These are phyloP conservation scores for Penicillium vulpinum DNA, from an alignment of 2,329 filamentous ascomycete genomes.

Conservation along the genomic window DNA sequence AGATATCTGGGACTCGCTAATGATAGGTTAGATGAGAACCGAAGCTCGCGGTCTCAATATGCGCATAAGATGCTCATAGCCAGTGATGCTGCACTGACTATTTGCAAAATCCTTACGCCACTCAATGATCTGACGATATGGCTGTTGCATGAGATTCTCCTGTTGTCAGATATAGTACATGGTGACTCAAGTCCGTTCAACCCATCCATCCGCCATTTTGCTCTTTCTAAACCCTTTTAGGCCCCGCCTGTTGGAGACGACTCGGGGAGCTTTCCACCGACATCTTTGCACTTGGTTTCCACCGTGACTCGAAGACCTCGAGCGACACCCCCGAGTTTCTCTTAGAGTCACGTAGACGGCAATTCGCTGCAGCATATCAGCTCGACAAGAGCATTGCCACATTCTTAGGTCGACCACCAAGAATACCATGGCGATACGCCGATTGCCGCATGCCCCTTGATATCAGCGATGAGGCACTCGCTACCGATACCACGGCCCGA, in stretches of 20 bases:
- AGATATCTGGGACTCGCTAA: conserved; percentile 23
- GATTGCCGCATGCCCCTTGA: conserved; percentile 28
- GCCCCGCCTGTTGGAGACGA: conserved; percentile 26
- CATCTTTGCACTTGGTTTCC: conserved; percentile 30
- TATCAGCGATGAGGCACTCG: conserved; percentile 24
- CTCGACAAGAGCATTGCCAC: conserved; percentile 33
- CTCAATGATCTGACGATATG: conserved; percentile 41
- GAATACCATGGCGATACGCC: conserved; percentile 25
- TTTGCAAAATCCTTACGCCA: conserved; percentile 40
- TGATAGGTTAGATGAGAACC: conserved; percentile 11
- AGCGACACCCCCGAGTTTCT: conserved; percentile 23
- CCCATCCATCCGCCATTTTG: not conserved
- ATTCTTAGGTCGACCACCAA: conserved; percentile 30
- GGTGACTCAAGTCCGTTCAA: conserved; percentile 39
- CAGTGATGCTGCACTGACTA: conserved; percentile 39
- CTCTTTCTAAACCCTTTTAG: conserved; percentile 9
- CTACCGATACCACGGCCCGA: conserved; percentile 4
- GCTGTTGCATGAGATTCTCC: conserved; percentile 36
- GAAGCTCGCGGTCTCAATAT: conserved; percentile 18
- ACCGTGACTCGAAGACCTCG: conserved; percentile 22
- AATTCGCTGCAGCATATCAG: conserved; percentile 30
- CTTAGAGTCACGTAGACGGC: conserved; percentile 25
- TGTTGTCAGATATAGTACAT: conserved; percentile 38
- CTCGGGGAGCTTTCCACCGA: conserved; percentile 29
- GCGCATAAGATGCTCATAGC: conserved; percentile 30